A percentile compares a stretch with the other conserved stretches of the same genome.
phyloP scores from a whole-genome alignment of 768 basidiomycete genomes.

The Lactarius deliciosus region DNA sequence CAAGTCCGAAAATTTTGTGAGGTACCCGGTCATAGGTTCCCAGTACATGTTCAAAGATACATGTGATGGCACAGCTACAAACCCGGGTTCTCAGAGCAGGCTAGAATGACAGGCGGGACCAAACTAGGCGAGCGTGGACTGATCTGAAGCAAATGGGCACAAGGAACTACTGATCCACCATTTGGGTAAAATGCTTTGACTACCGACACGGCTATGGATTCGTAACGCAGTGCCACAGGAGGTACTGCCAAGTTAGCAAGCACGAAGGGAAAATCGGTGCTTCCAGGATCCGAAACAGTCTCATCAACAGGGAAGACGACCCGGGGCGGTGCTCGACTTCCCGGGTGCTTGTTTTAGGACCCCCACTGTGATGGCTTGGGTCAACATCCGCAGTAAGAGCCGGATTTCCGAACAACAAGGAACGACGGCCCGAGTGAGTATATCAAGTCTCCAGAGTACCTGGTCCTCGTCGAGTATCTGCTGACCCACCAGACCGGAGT shows the following conservation, averaged over 20 bases:
- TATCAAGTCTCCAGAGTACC: background rate
- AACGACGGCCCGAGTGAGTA: background rate
- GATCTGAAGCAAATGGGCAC: background rate
- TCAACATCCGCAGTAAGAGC: background rate
- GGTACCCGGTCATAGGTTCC: background rate
- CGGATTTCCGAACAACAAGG: background rate
- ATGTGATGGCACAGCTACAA: background rate
- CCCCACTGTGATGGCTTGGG: background rate
- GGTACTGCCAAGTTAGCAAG: background rate
- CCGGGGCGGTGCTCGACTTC: background rate
- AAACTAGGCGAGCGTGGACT: background rate
- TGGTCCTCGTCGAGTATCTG: background rate
- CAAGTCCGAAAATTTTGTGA: background rate
- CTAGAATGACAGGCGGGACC: background rate
- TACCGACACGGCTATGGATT: background rate
- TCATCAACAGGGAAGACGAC: background rate
- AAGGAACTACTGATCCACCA: background rate
- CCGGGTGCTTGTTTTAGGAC: background rate
- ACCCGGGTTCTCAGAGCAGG: background rate
- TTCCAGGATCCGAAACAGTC: background rate
- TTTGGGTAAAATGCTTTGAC: background rate
- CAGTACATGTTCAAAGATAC: background rate
- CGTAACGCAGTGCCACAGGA: background rate
- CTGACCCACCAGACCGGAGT: constrained; percentile 20
- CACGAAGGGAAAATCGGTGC: background rate